Base-by-base conservation (phyloP, 768 basidiomycete species). In the Mycena maculata region DNA sequence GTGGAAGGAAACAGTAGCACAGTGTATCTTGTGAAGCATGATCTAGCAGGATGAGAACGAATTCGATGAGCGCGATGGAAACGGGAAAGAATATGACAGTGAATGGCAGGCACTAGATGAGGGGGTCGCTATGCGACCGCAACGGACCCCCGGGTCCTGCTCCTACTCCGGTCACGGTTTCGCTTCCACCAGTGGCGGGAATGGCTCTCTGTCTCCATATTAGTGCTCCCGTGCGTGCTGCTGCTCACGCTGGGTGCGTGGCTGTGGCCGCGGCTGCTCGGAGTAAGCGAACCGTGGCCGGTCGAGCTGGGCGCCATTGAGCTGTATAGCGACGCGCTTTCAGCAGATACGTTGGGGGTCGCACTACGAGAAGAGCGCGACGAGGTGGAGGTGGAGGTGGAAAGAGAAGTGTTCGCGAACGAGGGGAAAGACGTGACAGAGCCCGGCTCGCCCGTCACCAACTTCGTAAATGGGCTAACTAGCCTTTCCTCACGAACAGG, bases 401-500 rank as follows among this genome's bases (percentile, higher is more conserved):
- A 31, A 8, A 62, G 23, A 11, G 50, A 25, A 12, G 36, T 36
- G 27, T 42, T 45, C 18, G 31, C 9, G 41, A 44, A 36, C 22
- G 60, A 69, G 0, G 54, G 54, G 42, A 44, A 45, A 1, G 63
- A 52, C 13, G 36, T 4, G 22, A 48, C 23, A 7, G 68, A 65
- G 10, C 57, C 67, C 28, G 59, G 42, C 16, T 70, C 69, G 23
- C 54, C 44, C 44, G 31, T 61, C 38, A 66, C 55, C 27, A 70
- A 55, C 49, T 22, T 52, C 23, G 83, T 84, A 67, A 86, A 85
- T 9, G 84, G 85, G 28, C 76, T 80, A 64, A 83, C 80, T 25
- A 77, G 74, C 18, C 71, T 68, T 64, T 72, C 73, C 33, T 83
- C 81, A 4, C 80, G 80, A 12, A 86, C 86, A 1, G 82, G 84